Evolutionary conservation across 179 eudicot species (phyloP), one percentile per base, ranked within the genome.

Genomic region (Beta macrorhiza): DNA sequence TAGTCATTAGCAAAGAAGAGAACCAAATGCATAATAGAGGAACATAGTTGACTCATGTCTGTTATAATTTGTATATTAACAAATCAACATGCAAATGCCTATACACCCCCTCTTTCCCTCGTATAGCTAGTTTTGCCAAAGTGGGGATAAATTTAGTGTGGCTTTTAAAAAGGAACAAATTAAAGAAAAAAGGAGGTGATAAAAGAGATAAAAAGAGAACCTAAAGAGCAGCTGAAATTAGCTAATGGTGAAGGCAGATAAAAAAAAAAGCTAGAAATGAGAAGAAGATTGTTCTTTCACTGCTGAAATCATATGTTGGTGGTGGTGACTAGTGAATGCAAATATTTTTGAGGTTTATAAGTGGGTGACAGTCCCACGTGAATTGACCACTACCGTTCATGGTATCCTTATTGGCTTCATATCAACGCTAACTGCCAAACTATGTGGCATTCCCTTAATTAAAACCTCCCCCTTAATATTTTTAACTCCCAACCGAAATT

Each of bases 341-440:
- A 51, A 19, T 71, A 69, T 70, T 80, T 76, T 51, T 73, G 72
- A 45, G 72, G 63, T 57, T 61, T 78, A 70, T 49, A 49, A 82
- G 85, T 85, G 87, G 85, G 83, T 85, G 87, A 59, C 87, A 80
- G 16, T 76, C 81, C 83, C 83, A 85, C 77, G 83, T 82, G 87
- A 85, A 80, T 82, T 76, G 79, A 80, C 82, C 82, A 82, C 83
- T 78, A 85, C 83, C 85, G 58, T 82, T 78, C 22, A 72, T 80
- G 72, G 84, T 7, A 63, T 79, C 67, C 70, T 79, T 22, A 76
- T 82, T 85, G 79, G 85, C 87, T 85, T 85, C 83, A 82, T 77
- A 72, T 59, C 81, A 85, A 85, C 85, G 81, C 87, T 74, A 76
- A 71, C 78, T 68, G 79, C 79, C 84, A 64, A 84, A 74, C 62